Evolutionary conservation across 441 rosid species (phyloP).

Genomic region (Codiaeum variegatum): DNA sequence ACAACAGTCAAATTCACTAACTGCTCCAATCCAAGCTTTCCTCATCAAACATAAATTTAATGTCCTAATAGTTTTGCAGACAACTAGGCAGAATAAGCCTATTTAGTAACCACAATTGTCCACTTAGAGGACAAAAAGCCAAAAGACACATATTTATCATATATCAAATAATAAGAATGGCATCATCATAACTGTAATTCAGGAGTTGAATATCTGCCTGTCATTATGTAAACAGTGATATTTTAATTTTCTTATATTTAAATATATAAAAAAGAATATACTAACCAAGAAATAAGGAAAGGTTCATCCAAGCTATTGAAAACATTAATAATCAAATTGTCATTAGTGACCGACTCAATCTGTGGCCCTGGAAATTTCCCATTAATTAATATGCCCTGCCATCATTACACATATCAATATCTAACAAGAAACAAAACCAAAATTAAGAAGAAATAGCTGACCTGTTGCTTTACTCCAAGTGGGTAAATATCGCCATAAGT

Average conservation of each 20-base stretch:
- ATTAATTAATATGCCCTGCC: slow-evolving; percentile 70
- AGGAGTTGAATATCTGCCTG: too few relatives aligned
- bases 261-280: not conserved
- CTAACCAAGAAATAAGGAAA: slow-evolving; percentile 64
- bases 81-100: not conserved
- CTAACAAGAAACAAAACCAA: not conserved
- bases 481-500: slow-evolving; percentile 79
- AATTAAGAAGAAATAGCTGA: slow-evolving; percentile 7
- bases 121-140: not conserved
- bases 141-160: not conserved
- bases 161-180: not conserved
- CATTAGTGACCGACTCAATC: slow-evolving; percentile 58
- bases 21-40: not conserved
- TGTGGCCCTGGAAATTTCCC: slow-evolving; percentile 76
- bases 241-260: too few relatives aligned
- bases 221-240: too few relatives aligned
- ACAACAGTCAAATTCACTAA: not conserved
- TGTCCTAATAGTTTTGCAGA: not conserved
- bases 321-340: slow-evolving; percentile 62
- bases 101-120: not conserved
- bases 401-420: slow-evolving; percentile 14
- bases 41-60: not conserved
- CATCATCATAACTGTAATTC: too few relatives aligned
- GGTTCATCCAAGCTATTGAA: slow-evolving; percentile 68
- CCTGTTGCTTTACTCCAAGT: slow-evolving; percentile 82